Base-by-base conservation (phyloP, 306 rosid species). In the Fragaria vesca region DNA sequence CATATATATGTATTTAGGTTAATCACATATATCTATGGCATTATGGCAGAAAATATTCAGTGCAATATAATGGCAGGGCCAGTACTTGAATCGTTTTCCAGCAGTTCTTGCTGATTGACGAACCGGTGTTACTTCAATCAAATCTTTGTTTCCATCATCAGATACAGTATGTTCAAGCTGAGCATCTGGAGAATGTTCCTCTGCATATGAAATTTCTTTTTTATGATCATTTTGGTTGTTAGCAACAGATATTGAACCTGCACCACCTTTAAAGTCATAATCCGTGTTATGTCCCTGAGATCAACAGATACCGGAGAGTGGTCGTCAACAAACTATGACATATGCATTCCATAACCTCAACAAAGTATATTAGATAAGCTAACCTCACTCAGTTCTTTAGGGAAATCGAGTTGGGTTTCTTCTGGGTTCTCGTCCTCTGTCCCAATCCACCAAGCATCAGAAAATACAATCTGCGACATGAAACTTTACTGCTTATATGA, bases 381-480 rank as follows among this genome's bases (percentile, higher is more conserved):
- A 76, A 89, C 98, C 86, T 80, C 84, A 42, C 58, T 81, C 74
- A 90, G 60, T 78, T 92, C 95, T 78, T 82, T 85, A 16, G 98
- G 98, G 80, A 92, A 87, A 72, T 94, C 93, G 57, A 94, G 93
- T 76, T 66, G 86, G 66, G 78, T 79, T 87, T 94, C 98, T 73
- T 89, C 90, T 4, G 97, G 97, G 81, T 94, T 92, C 73, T 92
- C 93, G 26, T 83, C 97, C 86, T 88, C 85, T 60, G 58, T 88
- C 76, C 98, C 98, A 71, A 94, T 91, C 97, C 98, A 94, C 95
- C 97, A 94, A 26, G 92, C 98, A 65, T 94, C 91, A 42, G 98
- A 90, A 85, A 94, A 94, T 81, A 90, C 92, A 82, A 94, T 85
- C 98, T 92, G 80, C 52, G 21, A 76, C 71, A 76, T 62, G 73